These are phyloP conservation scores for Asclepias syriaca DNA, from an alignment of 257 asterid species.

Conservation along the genomic window DNA sequence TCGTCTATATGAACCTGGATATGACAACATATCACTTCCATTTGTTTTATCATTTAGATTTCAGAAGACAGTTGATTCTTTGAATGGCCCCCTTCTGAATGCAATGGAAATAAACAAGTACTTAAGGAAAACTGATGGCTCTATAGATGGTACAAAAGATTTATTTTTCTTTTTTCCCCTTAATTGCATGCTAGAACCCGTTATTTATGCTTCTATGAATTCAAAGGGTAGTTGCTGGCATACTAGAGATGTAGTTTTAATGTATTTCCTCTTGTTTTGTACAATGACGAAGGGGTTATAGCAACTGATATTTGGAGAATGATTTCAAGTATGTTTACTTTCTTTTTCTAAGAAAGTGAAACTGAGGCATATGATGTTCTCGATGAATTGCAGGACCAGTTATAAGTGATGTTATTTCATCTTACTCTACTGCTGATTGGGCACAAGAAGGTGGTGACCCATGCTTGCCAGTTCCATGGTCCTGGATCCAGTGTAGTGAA, in stretches of 20 bases:
- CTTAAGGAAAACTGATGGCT: slow-evolving; percentile 63
- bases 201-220: neutral
- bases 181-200: neutral
- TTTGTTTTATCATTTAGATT: slow-evolving; percentile 78
- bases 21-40: slow-evolving; percentile 70
- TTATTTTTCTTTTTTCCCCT: neutral
- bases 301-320: slow-evolving; percentile 2
- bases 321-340: neutral
- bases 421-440: slow-evolving; percentile 56
- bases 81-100: slow-evolving; percentile 81
- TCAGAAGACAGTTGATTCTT: slow-evolving; percentile 72
- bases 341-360: neutral
- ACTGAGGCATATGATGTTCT: slow-evolving; percentile 2
- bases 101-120: slow-evolving; percentile 93
- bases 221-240: neutral
- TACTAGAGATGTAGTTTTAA: neutral
- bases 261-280: neutral
- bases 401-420: slow-evolving; percentile 44
- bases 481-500: slow-evolving; percentile 82
- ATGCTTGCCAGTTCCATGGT: slow-evolving; percentile 91
- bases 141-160: slow-evolving; percentile 63
- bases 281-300: neutral
- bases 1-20: slow-evolving; percentile 93
- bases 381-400: slow-evolving; percentile 51
- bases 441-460: slow-evolving; percentile 97